Conservation (phyloP, 805 yeast species). For the Zygotorulaspora florentina region DNA sequence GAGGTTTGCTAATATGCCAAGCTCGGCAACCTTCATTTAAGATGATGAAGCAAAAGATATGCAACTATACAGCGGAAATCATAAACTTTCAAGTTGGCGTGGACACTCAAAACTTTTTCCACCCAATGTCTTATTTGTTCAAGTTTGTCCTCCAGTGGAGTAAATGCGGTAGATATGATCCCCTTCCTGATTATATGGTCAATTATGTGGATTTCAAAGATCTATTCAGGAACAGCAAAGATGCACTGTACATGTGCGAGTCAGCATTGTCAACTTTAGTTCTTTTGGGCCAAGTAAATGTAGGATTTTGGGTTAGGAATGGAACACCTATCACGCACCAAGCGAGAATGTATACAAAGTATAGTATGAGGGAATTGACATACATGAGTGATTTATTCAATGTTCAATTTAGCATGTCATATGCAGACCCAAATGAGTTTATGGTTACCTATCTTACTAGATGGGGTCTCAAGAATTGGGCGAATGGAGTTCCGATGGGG, state of each 20-base stretch:
- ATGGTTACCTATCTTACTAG: slow-evolving; percentile 57
- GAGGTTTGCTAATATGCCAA: not conserved
- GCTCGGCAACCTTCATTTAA: slow-evolving; percentile 4
- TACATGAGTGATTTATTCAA: slow-evolving; percentile 73
- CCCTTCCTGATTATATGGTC: slow-evolving; percentile 16
- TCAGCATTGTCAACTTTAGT: slow-evolving; percentile 76
- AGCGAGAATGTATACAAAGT: slow-evolving; percentile 68
- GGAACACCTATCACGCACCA: slow-evolving; percentile 81
- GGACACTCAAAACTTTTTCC: slow-evolving; percentile 31
- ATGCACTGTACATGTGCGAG: slow-evolving; percentile 40
- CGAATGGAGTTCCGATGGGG: slow-evolving; percentile 39
- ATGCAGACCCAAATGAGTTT: slow-evolving; percentile 52
- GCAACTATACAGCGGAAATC: slow-evolving; percentile 22
- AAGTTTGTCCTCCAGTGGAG: slow-evolving; percentile 34
- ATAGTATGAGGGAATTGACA: slow-evolving; percentile 79
- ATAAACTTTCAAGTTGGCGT: slow-evolving; percentile 32
- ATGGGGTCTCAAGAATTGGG: slow-evolving; percentile 64
- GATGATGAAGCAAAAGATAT: slow-evolving; percentile 22
- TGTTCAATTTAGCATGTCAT: slow-evolving; percentile 56
- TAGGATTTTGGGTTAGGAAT: slow-evolving; percentile 92
- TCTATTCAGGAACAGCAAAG: slow-evolving; percentile 19
- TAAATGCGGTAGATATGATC: slow-evolving; percentile 31
- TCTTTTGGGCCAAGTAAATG: slow-evolving; percentile 73
- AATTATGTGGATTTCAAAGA: slow-evolving; percentile 18
- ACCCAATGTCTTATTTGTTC: slow-evolving; percentile 33